Evolutionary conservation across 129 eudicot genomes (phyloP), one percentile per base, ranked within the genome.

Genomic region (Flaveria ramosissima): DNA sequence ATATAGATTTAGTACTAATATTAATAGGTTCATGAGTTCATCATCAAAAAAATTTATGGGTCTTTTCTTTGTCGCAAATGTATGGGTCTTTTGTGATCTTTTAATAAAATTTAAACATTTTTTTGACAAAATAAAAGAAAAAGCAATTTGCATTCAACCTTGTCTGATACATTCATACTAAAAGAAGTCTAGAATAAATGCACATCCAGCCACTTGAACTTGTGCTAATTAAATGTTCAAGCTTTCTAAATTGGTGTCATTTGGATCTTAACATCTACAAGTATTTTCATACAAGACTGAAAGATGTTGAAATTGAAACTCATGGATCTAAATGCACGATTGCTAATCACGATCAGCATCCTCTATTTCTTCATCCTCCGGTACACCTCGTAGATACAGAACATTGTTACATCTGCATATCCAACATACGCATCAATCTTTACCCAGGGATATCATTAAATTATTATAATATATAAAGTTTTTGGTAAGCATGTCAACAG

Each of bases 321-420:
- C 45, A 80, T 73, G 42, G n/a, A 80, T 68, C 45, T 21, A 56
- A 65, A 4, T n/a, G 62, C 69, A 80, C 8, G 50, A 42, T 17
- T 57, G 24, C 80, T 84, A 89, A 50, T 91, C 92, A 2, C 81
- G 88, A 1, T 91, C 98, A 8, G 89, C 98, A 7, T 93, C 97
- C 73, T 88, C 98, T 59, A 93, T 79, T 48, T 90, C 98, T 67
- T 93, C 98, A 84, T 93, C 98, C 76, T 93, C 98, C 8, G 98
- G 98, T 36, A 93, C 98, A 39, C 98, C 98, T 24, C 97, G 92
- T 43, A 93, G 73, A 75, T 93, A 89, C 46, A 93, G 91, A 72
- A 93, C 98, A 46, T 93, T 93, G 60, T 93, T 93, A 42, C 98
- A 93, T 84, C 98, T 93, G 88, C 75, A 78, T 14, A 86, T 27